Evolutionary conservation across 768 basidiomycete species (phyloP).

Genomic region (Leucosporidium creatinivorum): DNA sequence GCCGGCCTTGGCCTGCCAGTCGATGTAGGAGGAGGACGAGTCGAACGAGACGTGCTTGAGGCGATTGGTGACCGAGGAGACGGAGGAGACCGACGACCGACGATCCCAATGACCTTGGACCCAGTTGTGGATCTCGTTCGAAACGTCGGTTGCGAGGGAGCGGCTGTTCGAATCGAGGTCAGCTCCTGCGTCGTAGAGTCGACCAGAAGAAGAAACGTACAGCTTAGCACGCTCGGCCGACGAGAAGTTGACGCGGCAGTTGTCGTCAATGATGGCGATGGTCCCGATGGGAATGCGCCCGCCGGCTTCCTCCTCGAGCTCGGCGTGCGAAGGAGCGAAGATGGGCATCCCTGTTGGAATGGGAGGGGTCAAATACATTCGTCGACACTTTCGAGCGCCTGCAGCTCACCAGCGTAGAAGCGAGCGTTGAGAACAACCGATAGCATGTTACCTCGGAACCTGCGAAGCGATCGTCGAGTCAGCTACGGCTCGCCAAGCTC

Average conservation of each 20-base stretch:
- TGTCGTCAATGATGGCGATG: slow-evolving; percentile 11
- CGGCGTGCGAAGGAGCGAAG: slow-evolving; percentile 18
- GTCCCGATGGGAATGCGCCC: slow-evolving; percentile 20
- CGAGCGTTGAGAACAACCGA: slow-evolving; percentile 7
- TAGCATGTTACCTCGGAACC: slow-evolving; percentile 10
- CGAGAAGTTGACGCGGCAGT: neutral
- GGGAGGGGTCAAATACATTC: too few relatives aligned
- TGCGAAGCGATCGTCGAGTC: neutral
- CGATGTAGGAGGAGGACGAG: neutral
- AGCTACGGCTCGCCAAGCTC: too few relatives aligned
- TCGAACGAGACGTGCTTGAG: slow-evolving; percentile 26
- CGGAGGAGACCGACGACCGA: neutral
- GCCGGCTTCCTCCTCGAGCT: neutral
- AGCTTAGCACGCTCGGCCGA: slow-evolving; percentile 6
- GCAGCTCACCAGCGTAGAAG: slow-evolving; percentile 13
- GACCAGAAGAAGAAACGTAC: neutral
- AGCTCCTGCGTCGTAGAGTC: neutral
- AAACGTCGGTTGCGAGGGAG: slow-evolving; percentile 14
- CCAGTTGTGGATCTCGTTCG: slow-evolving; percentile 19
- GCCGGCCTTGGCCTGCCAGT: neutral
- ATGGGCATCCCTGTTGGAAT: slow-evolving; percentile 16
- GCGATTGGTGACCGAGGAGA: neutral
- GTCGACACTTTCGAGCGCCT: too few relatives aligned
- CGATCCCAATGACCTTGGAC: neutral
- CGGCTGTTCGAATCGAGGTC: neutral